A percentile compares a stretch with the other conserved stretches of the same genome.
These are phyloP conservation scores for Chaetomium strumarium DNA, from an alignment of 2,329 filamentous ascomycete species.

Conservation along the genomic window DNA sequence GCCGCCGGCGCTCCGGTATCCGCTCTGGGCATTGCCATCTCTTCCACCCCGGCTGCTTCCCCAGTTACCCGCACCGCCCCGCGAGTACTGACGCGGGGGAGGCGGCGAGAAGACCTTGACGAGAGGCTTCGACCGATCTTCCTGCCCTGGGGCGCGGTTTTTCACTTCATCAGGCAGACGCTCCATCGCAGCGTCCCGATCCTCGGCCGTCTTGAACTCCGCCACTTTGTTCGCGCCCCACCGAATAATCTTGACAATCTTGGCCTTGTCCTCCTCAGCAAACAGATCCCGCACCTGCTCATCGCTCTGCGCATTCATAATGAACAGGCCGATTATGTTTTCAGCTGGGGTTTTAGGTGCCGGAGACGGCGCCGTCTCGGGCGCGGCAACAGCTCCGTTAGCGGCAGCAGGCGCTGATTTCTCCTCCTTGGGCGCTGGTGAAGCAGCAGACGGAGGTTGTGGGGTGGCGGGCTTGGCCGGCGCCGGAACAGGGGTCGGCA, in stretches of 20 bases:
- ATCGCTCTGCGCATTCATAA: constrained; percentile 77
- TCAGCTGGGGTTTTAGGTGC: constrained; percentile 55
- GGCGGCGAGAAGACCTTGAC: constrained; percentile 78
- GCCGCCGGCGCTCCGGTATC: constrained; percentile 79
- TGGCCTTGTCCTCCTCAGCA: constrained; percentile 71
- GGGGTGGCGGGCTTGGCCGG: constrained; percentile 46
- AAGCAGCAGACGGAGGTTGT: constrained; percentile 36
- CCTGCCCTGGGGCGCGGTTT: constrained; percentile 53
- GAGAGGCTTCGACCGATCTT: constrained; percentile 71
- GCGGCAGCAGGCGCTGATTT: constrained; percentile 42
- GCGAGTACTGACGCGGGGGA: constrained; percentile 50
- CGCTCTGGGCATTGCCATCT: constrained; percentile 52
- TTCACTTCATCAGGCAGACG: constrained; percentile 71
- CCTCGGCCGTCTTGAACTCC: constrained; percentile 72
- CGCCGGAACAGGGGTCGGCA: constrained; percentile 31
- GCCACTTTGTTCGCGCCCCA: constrained; percentile 76
- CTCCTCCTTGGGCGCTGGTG: constrained; percentile 51
- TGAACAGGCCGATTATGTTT: constrained; percentile 77
- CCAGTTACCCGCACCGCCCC: constrained; percentile 63
- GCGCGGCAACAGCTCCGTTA: constrained; percentile 49
- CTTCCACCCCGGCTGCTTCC: constrained; percentile 59
- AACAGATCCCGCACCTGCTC: constrained; percentile 81
- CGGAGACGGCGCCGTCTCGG: constrained; percentile 51
- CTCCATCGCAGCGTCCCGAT: constrained; percentile 73
- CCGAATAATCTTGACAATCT: constrained; percentile 74